Evolutionary conservation across 768 basidiomycete genomes (phyloP).

Genomic region (Pleurotus salmoneostramineus): DNA sequence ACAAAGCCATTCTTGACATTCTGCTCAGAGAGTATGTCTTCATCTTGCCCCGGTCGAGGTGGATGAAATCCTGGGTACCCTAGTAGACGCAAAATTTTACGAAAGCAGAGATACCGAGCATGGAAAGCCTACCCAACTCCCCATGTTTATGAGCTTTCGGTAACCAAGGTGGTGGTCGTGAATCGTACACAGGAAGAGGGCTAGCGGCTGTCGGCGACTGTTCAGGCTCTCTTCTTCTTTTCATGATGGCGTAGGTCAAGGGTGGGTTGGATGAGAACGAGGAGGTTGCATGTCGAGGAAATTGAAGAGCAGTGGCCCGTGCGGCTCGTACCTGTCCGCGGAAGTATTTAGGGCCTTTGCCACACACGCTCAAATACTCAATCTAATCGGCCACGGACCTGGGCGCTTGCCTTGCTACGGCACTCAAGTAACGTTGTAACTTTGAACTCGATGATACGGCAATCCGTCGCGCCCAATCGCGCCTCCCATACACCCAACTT

Average conservation of each 20-base stretch:
- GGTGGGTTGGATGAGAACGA: neutral
- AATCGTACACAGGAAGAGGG: constrained; percentile 53
- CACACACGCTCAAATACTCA: neutral
- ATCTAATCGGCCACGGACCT: neutral
- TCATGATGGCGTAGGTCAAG: neutral
- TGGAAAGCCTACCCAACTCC: constrained; percentile 54
- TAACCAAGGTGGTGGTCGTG: constrained; percentile 71
- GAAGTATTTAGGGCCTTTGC: neutral
- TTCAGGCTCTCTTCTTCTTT: neutral
- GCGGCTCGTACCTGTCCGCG: neutral
- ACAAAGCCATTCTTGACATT: constrained; percentile 67
- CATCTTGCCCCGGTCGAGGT: constrained; percentile 69
- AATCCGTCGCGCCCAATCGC: constrained; percentile 49
- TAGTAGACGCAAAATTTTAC: constrained; percentile 19
- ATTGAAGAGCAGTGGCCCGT: neutral
- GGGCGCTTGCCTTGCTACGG: neutral
- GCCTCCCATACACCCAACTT: constrained; percentile 41
- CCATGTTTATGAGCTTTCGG: constrained; percentile 61
- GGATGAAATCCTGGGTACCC: constrained; percentile 79
- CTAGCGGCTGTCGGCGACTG: neutral
- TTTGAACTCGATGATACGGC: constrained; percentile 40
- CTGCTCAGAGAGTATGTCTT: constrained; percentile 62
- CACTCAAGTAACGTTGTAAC: neutral
- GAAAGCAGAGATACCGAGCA: neutral
- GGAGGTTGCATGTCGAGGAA: neutral